Percentiles rank a stretch among this genome's conserved stretches.
Conservation (phyloP, 352 stramenopile species). For the Thalassiosira livingstoniorum region DNA sequence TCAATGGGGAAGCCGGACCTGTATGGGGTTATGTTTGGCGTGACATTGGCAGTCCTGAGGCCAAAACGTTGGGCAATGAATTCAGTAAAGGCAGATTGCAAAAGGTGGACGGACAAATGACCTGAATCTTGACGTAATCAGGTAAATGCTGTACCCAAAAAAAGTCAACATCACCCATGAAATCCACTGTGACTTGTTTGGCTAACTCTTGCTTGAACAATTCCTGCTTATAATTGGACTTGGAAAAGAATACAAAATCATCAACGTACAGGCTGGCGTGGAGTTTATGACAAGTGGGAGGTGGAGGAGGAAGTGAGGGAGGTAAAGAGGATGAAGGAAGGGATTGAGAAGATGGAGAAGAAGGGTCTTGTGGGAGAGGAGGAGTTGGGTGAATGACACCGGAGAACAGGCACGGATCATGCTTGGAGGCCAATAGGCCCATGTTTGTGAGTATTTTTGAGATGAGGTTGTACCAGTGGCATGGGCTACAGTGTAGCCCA, state of each 20-base stretch:
- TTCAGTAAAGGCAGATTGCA: slow-evolving; percentile 35
- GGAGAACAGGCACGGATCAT: slow-evolving; percentile 32
- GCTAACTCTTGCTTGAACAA: background rate
- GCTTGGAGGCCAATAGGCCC: slow-evolving; percentile 7
- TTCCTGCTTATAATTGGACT: background rate
- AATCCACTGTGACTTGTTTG: slow-evolving; percentile 22
- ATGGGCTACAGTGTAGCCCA: slow-evolving; percentile 16
- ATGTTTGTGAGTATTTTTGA: slow-evolving; percentile 15
- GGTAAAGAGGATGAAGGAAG: background rate
- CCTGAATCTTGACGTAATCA: slow-evolving; percentile 11
- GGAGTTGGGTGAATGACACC: background rate
- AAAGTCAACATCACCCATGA: slow-evolving; percentile 34
- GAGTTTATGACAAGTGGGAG: background rate
- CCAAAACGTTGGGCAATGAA: slow-evolving; percentile 23
- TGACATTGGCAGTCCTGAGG: slow-evolving; percentile 6
- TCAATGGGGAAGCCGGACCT: slow-evolving; percentile 34
- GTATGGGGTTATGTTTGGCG: slow-evolving; percentile 37
- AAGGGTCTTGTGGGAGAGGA: no score
- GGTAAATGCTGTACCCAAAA: slow-evolving; percentile 27
- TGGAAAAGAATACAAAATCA: slow-evolving; percentile 26
- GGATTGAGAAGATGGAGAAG: no score
- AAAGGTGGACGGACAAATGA: slow-evolving; percentile 21
- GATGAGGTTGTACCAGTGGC: slow-evolving; percentile 46
- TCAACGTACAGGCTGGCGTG: slow-evolving; percentile 13
- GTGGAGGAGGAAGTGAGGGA: no score